Evolutionary conservation across 2,329 filamentous ascomycete species (phyloP).

Genomic region (Microcyclosporella mali): DNA sequence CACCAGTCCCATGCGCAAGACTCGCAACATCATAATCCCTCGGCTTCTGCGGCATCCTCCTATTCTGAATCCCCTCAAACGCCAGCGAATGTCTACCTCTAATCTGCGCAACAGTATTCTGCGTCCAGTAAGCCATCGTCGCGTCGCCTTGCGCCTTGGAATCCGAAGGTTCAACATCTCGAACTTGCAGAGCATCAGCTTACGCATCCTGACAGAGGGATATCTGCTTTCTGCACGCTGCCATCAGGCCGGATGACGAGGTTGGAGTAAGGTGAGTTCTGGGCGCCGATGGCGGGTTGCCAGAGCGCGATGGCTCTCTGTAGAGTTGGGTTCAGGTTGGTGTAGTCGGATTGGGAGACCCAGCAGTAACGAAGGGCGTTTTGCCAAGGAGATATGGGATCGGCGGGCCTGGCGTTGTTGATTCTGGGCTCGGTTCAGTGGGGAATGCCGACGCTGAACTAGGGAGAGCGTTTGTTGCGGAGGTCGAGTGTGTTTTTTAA

Average conservation of each 20-base stretch:
- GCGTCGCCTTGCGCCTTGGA: no score
- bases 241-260: neutral
- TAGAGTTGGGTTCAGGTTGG: neutral
- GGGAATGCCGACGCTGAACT: no score
- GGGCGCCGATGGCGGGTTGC: neutral
- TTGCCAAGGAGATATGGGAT: neutral
- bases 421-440: neutral
- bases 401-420: neutral
- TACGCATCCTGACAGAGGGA: neutral
- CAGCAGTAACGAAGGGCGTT: conserved; percentile 3
- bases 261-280: neutral
- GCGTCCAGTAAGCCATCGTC: no score
- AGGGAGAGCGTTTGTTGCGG: no score
- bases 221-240: neutral
- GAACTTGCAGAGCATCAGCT: neutral
- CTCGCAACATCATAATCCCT: no score
- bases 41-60: no score
- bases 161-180: no score
- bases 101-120: no score
- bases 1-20: no score
- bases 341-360: neutral
- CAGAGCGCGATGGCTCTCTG: neutral
- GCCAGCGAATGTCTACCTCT: no score
- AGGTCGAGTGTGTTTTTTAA: no score
- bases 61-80: no score